Evolutionary conservation across 2,329 filamentous ascomycete species (phyloP).

Genomic region (Alternaria triticimaculans): DNA sequence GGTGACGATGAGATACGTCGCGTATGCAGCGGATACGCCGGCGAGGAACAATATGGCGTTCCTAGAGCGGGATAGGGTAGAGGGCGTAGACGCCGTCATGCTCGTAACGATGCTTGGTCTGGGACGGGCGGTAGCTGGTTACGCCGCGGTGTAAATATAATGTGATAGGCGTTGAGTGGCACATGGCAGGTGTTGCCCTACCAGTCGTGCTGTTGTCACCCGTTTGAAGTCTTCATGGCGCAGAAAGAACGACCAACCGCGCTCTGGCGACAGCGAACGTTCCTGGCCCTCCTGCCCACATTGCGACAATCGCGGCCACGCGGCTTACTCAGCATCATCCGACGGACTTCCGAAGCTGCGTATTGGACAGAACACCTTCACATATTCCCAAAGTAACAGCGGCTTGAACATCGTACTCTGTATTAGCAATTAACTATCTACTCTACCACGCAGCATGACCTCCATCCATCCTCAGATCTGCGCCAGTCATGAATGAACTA

Average conservation of each 20-base stretch:
- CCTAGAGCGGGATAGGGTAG: constrained; percentile 48
- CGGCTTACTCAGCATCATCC: constrained; percentile 12
- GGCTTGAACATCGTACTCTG: background rate
- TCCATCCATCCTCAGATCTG: constrained; percentile 49
- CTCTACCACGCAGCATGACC: constrained; percentile 48
- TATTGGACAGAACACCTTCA: constrained; percentile 10
- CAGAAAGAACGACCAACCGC: constrained; percentile 1
- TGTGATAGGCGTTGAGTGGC: constrained; percentile 1
- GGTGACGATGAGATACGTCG: constrained; percentile 66
- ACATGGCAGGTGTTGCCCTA: constrained; percentile 9
- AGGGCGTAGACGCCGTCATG: constrained; percentile 43
- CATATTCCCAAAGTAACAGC: background rate
- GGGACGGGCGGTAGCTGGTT: background rate
- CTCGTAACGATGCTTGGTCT: constrained; percentile 1
- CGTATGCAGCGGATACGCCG: constrained; percentile 62
- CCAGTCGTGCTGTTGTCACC: constrained; percentile 19
- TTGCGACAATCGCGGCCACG: background rate
- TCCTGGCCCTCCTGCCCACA: background rate
- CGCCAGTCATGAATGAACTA: constrained; percentile 51
- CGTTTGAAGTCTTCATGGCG: constrained; percentile 20
- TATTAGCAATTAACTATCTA: background rate
- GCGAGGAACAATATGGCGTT: constrained; percentile 63
- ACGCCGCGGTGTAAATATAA: background rate
- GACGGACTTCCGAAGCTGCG: constrained; percentile 15
- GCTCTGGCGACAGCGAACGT: background rate